Evolutionary conservation across 352 stramenopile genomes (phyloP), one percentile per base, ranked within the genome.

Genomic region (Blastocystis sp.): DNA sequence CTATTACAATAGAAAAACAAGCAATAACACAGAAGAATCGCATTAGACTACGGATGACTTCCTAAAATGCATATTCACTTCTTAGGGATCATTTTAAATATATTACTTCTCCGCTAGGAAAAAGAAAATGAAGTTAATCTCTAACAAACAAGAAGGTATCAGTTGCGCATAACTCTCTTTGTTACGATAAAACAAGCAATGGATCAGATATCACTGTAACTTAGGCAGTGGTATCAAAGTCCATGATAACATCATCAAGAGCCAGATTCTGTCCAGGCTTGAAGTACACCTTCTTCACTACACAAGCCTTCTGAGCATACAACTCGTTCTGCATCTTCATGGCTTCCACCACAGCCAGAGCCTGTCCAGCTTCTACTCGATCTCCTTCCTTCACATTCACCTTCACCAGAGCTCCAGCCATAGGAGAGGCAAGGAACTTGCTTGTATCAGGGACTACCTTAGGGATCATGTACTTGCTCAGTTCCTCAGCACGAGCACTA

Each of bases 311-410:
- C 89, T 95, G 91, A 16, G 94, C 93, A 27, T 93, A 93, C 49
- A 98, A 91, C 43, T 97, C 92, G 89, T 98, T 98, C 90, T 97
- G 94, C 95, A 98, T 98, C 90, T 98, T 98, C 95, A 98, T 98
- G 19, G 95, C 95, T 89, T 98, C 95, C 27, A 98, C 93, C 35
- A 98, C 92, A 59, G 93, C 95, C 9, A 98, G 89, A 63, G 96
- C 93, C 89, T 98, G 93, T 43, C 94, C 95, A 16, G 93, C 89
- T 89, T 97, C 88, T 74, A 78, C 52, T 14, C 67, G 46, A 46
- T 78, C 67, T 29, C 67, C 67, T 32, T 65, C 67, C 29, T 78
- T 78, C n/a, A 78, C 67, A 29, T 78, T 49, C 5, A 78, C 46
- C 46, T 58, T 63, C n/a, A 78, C 67, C n/a, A 78, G 67, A 16